phyloP scores from a whole-genome alignment of 1,284 basidiomycete genomes.

The Apiotrichum gamsii region DNA sequence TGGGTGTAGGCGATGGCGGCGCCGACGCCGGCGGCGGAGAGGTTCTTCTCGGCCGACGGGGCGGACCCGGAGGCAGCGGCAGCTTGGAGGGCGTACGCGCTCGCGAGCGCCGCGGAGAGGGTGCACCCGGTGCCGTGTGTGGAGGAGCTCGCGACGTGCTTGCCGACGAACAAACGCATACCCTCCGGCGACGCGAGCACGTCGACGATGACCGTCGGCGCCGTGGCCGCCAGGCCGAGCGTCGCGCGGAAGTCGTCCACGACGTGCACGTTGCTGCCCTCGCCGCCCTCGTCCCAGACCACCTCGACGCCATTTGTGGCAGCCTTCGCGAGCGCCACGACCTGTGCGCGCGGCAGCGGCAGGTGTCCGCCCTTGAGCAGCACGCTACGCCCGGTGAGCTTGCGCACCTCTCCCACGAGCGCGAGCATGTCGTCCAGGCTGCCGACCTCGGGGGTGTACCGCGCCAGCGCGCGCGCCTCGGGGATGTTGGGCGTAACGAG shows the following conservation, averaged over 20 bases:
- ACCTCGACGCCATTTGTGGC: background rate
- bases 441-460: conserved; percentile 43
- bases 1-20: conserved; percentile 67
- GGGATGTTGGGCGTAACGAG: conserved; percentile 82
- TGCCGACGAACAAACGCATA: conserved; percentile 59
- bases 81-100: conserved; percentile 31
- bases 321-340: conserved; percentile 34
- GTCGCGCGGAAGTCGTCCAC: conserved; percentile 17
- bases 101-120: conserved; percentile 73
- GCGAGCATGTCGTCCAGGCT: conserved; percentile 60
- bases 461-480: conserved; percentile 61
- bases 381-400: conserved; percentile 56
- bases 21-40: conserved; percentile 56
- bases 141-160: conserved; percentile 60
- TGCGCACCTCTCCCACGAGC: conserved; percentile 56
- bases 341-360: conserved; percentile 50
- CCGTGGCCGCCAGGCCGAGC: background rate
- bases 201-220: conserved; percentile 62
- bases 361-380: conserved; percentile 88
- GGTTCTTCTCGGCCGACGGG: background rate
- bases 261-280: conserved; percentile 25
- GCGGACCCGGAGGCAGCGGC: background rate
- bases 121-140: conserved; percentile 96
- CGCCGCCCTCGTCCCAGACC: conserved; percentile 7
- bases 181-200: conserved; percentile 54